Percentiles rank a stretch among this genome's conserved stretches.
These are phyloP conservation scores for Lentinula edodes DNA, from an alignment of 768 basidiomycete species.

Conservation along the genomic window DNA sequence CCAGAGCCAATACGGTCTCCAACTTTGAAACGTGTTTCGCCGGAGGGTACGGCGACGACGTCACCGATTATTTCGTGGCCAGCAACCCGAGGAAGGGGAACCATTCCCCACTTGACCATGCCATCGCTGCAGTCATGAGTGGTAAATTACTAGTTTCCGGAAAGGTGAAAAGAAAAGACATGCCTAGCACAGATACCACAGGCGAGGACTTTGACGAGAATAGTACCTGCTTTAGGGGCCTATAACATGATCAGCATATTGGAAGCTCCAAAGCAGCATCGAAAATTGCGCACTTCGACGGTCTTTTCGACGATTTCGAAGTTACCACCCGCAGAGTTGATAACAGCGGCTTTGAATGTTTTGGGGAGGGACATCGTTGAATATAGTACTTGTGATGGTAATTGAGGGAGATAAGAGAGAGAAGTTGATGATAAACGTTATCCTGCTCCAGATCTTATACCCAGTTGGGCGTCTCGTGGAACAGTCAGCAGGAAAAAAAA, in stretches of 20 bases:
- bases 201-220: slow-evolving; percentile 1
- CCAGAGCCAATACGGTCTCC: slow-evolving; percentile 1
- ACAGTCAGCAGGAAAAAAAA: neutral
- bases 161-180: neutral
- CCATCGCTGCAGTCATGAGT: neutral
- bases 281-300: neutral
- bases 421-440: neutral
- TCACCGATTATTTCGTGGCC: slow-evolving; percentile 1
- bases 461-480: neutral
- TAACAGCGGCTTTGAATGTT: slow-evolving; percentile 1
- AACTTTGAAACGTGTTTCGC: neutral
- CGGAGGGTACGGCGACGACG: neutral
- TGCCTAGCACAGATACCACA: neutral
- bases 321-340: neutral
- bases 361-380: slow-evolving; percentile 1
- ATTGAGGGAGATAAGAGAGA: neutral
- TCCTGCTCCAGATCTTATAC: neutral
- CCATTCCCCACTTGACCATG: neutral
- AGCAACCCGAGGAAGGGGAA: neutral
- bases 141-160: neutral
- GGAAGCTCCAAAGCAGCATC: too few species aligned
- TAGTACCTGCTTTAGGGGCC: neutral
- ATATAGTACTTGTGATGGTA: neutral
- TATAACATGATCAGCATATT: neutral
- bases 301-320: slow-evolving; percentile 1